Base-by-base conservation (phyloP, 2,329 filamentous ascomycete species). In the Escovopsis sp. region DNA sequence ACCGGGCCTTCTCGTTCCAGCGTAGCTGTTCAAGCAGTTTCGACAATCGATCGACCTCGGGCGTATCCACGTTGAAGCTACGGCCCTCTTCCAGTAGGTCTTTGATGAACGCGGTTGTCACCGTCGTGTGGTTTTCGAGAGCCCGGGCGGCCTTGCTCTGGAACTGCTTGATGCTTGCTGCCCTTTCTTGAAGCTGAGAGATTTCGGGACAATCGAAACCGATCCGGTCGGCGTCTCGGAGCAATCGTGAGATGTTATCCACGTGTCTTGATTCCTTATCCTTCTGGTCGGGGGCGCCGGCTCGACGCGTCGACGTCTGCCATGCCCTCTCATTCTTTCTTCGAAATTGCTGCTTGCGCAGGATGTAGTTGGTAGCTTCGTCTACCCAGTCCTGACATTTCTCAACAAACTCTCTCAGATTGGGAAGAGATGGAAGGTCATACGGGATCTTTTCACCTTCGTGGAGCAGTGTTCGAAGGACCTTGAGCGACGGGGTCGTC, bases 321-420 rank as follows among this genome's bases (percentile, higher is more conserved):
- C 83, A 91, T 36, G 75, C 76, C 56, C 86, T 91, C 54, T 95
- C 89, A 60, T 83, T 94, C 64, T 96, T 96, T 47, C 89, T 85
- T 48, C 91, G 83, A 56, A 93, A 94, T 63, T 95, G 89, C 65
- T 95, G 89, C 66, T 98, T 98, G 52, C 91, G 84, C 45, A 91
- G 88, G 55, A 88, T 94, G 67, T 93, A 98, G 57, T 84, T 88
- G 54, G 85, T 91, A 49, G 91, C 91, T 64, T 96, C 89, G 54
- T 96, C 91, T 48, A 95, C 86, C 84, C 93, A 95, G 57, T 94
- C 87, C 61, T 94, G 93, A 67, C 91, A 96, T 54, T 85, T 81
- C 52, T 94, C 87, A 59, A 98, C 91, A 65, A 94, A 98, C 50
- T 81, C 76, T 62, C 79, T 83, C 51, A 98, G 72, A 52, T 84